phyloP scores from a whole-genome alignment of 352 stramenopile genomes.

The Pythium sp. region DNA sequence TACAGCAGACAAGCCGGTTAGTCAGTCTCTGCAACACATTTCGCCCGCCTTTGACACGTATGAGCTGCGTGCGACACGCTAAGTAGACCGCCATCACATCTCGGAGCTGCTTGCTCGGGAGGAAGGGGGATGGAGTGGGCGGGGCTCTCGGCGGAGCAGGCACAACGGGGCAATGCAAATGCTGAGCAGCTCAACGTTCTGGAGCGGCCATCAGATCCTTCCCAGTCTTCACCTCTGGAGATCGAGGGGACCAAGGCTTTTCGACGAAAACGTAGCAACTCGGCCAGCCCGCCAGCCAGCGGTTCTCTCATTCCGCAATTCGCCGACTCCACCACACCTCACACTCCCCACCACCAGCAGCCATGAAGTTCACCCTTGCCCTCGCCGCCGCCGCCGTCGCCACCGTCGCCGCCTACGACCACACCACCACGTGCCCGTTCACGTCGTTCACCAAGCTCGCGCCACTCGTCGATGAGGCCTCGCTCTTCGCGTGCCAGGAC shows the following conservation, averaged over 20 bases:
- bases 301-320: constrained; percentile 12
- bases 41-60: constrained; percentile 2
- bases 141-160: background rate
- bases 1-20: background rate
- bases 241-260: background rate
- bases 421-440: constrained; percentile 6
- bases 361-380: constrained; percentile 12
- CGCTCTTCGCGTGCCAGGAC: background rate
- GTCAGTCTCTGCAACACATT: background rate
- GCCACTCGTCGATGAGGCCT: background rate
- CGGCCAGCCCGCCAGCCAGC: background rate
- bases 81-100: background rate
- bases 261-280: background rate
- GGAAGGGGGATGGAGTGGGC: background rate
- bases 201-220: background rate
- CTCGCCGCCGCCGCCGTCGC: constrained; percentile 9
- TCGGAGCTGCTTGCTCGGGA: background rate
- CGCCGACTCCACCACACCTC: constrained; percentile 6
- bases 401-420: constrained; percentile 8
- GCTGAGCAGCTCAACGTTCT: background rate
- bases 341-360: background rate
- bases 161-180: background rate
- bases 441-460: constrained; percentile 8
- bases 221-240: background rate
- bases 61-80: background rate